Evolutionary conservation across 2,329 filamentous ascomycete genomes (phyloP).

Genomic region (Claviceps pazoutovae): DNA sequence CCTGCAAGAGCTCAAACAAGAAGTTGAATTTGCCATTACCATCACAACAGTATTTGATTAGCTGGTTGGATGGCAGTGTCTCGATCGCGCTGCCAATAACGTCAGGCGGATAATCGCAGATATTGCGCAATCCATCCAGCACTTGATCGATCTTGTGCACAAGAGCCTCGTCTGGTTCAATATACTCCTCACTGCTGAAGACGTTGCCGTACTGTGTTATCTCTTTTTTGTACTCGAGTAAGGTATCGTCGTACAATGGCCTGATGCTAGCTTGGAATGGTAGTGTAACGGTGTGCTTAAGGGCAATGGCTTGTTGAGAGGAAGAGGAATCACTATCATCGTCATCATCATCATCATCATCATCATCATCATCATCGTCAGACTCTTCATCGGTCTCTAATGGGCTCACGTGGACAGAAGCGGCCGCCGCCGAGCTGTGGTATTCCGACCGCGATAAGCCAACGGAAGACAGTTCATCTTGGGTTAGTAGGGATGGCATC

Average conservation of each 20-base stretch:
- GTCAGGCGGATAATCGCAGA: conserved; percentile 44
- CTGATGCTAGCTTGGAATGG: conserved; percentile 40
- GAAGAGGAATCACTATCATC: conserved; percentile 7
- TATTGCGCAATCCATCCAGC: conserved; percentile 34
- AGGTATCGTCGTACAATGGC: conserved; percentile 35
- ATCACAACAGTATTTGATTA: conserved; percentile 38
- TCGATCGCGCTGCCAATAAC: conserved; percentile 29
- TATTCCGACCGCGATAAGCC: conserved; percentile 7
- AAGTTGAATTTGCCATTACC: conserved; percentile 49
- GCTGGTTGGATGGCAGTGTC: conserved; percentile 24
- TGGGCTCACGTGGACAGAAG: conserved; percentile 15
- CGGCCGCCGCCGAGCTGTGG: conserved; percentile 13
- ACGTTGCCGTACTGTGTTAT: conserved; percentile 31
- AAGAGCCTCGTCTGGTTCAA: conserved; percentile 24
- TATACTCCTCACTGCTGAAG: conserved; percentile 26
- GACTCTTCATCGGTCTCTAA: conserved; percentile 11
- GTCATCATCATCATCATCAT: conserved; percentile 10
- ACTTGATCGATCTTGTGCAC: conserved; percentile 35
- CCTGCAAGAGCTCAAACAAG: conserved; percentile 38
- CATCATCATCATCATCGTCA: conserved; percentile 7
- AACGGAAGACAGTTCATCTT: conserved; percentile 5
- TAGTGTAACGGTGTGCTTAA: conserved; percentile 39
- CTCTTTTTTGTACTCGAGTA: conserved; percentile 28
- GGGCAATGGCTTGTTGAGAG: conserved; percentile 3
- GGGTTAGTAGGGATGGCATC: conserved; percentile 10